Evolutionary conservation across 768 basidiomycete species (phyloP), one percentile per base, ranked within the genome.

Genomic region (Amanita phalloides): DNA sequence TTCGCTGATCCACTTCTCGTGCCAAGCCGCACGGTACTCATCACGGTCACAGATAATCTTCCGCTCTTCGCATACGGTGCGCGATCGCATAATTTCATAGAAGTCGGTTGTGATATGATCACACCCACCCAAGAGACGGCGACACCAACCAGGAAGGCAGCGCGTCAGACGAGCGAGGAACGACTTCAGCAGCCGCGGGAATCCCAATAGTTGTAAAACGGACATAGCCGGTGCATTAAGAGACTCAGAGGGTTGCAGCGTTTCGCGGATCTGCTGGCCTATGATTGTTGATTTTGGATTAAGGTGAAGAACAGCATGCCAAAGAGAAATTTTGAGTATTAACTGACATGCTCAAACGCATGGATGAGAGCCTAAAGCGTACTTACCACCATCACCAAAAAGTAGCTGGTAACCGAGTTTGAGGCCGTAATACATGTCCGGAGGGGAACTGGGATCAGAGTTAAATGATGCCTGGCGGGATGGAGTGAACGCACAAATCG

Each of bases 331-430:
- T 7, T 37, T 48, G 30, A 32, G 48, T 38, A 28, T 51, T 25
- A 35, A 44, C 21, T 33, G 32, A 42, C 25, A 51, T 21, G 39
- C 38, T 51, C 49, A 51, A 28, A 28, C 54, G 25, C 41, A 42
- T n/a, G n/a, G 17, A 11, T 45, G 39, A 44, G 51, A 52, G 51
- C 13, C n/a, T 45, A 37, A 45, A 36, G 10, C 6, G 25, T 52
- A 45, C 68, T 32, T 56, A 75, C 81, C 80, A 44, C 76, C 78
- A 45, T 82, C 81, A 3, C 75, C 69, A 60, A 82, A 80, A 30
- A 75, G 61, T 17, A 82, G 61, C 54, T 81, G 74, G 55, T 80
- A 72, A 8, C 75, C 79, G 28, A 77, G 68, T 48, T 69, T 66
- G 20, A 79, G 61, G n/a, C 78, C 74, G 42, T 73, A 68, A n/a